phyloP scores from a whole-genome alignment of 78 protist genomes.

The slime mould (Dictyostelium discoideum) region DNA sequence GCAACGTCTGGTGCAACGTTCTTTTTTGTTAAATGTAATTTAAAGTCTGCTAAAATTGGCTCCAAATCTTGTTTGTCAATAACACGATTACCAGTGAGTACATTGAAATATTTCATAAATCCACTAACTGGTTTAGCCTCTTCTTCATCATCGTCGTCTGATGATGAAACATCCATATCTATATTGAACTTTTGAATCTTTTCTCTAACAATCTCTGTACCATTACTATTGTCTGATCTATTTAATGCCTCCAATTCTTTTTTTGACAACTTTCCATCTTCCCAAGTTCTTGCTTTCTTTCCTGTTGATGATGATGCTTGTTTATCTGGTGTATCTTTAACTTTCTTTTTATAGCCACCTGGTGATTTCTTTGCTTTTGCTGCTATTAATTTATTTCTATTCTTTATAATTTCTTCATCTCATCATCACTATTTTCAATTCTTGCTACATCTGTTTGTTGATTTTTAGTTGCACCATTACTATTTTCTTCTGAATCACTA shows the following conservation, averaged over 20 bases:
- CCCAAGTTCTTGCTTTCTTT: conserved; percentile 50
- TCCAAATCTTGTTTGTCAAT: conserved; percentile 73
- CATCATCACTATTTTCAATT: not conserved
- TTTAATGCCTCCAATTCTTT: conserved; percentile 4
- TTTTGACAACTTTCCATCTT: conserved; percentile 11
- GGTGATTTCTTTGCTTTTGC: conserved; percentile 20
- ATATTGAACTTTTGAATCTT: conserved; percentile 29
- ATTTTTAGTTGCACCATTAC: not conserved
- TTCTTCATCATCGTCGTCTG: not conserved
- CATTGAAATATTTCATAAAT: conserved; percentile 63
- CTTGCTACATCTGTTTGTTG: not conserved
- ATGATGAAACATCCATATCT: conserved; percentile 35
- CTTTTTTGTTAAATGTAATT: conserved; percentile 87
- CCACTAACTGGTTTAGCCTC: conserved; percentile 47
- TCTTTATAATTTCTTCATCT: conserved; percentile 13
- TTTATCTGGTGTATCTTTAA: conserved; percentile 38
- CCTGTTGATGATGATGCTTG: not conserved
- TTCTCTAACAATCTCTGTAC: not conserved
- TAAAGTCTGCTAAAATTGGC: conserved; percentile 79
- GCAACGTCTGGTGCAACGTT: conserved; percentile 98
- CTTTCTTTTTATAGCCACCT: not conserved
- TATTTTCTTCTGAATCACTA: conserved; percentile 1
- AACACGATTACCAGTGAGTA: conserved; percentile 71
- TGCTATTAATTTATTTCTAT: not conserved
- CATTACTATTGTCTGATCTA: not conserved